These are phyloP conservation scores for Malassezia cuniculi DNA, from an alignment of 1,284 basidiomycete species.

Conservation along the genomic window DNA sequence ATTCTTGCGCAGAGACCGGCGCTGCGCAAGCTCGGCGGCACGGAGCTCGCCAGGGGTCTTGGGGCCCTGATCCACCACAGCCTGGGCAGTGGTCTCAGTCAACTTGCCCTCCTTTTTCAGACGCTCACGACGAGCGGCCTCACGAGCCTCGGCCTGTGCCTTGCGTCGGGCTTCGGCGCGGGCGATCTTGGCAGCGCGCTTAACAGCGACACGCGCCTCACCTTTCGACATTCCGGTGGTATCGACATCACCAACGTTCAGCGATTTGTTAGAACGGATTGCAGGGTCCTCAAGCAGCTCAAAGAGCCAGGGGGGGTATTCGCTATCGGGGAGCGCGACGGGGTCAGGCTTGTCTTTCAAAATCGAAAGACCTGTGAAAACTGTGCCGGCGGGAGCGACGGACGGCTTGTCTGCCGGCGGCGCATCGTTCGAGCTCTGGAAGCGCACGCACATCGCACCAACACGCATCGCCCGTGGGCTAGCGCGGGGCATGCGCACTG, in stretches of 20 bases:
- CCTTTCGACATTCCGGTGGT: conserved; percentile 38
- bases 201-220: conserved; percentile 34
- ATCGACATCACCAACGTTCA: conserved; percentile 25
- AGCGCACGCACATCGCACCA: too few relatives aligned
- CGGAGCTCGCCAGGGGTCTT: conserved; percentile 10
- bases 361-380: conserved; percentile 64
- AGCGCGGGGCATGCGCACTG: too few relatives aligned
- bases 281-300: conserved; percentile 51
- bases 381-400: conserved; percentile 52
- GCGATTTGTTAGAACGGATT: conserved; percentile 20
- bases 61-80: conserved; percentile 17
- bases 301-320: conserved; percentile 86
- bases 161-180: conserved; percentile 26
- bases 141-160: conserved; percentile 21
- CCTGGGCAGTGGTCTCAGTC: conserved; percentile 6
- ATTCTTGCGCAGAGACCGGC: conserved; percentile 19
- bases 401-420: too few relatives aligned
- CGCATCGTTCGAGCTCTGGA: too few relatives aligned
- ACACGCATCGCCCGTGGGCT: too few relatives aligned
- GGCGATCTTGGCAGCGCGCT: conserved; percentile 27
- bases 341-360: conserved; percentile 71
- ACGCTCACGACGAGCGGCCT: conserved; percentile 11
- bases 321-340: conserved; percentile 64
- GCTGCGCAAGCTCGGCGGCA: conserved; percentile 3
- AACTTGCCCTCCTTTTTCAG: conserved; percentile 1